Percentiles rank a stretch among this genome's conserved stretches.
Evolutionary conservation across 140 eudicot genomes (phyloP).

Genomic region (Senecio squalidus): DNA sequence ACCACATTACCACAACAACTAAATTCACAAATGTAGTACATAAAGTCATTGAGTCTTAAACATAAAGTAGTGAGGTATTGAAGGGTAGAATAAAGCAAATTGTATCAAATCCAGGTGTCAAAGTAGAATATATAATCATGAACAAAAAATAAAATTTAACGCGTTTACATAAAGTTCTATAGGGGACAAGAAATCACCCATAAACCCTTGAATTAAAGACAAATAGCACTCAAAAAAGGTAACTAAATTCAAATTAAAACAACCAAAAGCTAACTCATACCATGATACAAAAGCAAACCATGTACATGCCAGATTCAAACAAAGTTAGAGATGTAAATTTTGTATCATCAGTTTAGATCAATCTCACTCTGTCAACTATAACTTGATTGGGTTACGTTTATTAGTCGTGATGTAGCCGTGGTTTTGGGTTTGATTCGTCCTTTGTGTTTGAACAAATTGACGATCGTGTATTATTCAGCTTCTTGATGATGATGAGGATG

Average conservation of each 20-base stretch:
- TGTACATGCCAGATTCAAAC: slow-evolving; percentile 13
- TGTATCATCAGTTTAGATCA: slow-evolving; percentile 12
- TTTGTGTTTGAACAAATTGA: neutral
- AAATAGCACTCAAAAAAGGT: slow-evolving; percentile 20
- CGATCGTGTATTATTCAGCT: slow-evolving; percentile 19
- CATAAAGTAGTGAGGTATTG: neutral
- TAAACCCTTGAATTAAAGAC: slow-evolving; percentile 27
- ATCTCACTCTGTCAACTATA: slow-evolving; percentile 16
- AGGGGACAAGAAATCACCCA: slow-evolving; percentile 34
- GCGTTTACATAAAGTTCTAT: slow-evolving; percentile 29
- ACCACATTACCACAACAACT: neutral
- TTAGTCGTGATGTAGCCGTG: slow-evolving; percentile 11
- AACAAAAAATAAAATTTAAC: slow-evolving; percentile 20
- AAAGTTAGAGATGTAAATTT: slow-evolving; percentile 2
- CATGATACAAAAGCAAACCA: slow-evolving; percentile 28
- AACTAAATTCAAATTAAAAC: slow-evolving; percentile 10
- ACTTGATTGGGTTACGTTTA: slow-evolving; percentile 11
- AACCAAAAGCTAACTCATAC: slow-evolving; percentile 31
- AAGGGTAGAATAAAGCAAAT: neutral
- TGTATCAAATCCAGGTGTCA: slow-evolving; percentile 15
- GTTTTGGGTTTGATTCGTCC: slow-evolving; percentile 2
- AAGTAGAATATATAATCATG: slow-evolving; percentile 4
- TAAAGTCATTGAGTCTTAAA: neutral
- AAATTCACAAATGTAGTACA: neutral
- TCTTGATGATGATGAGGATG: slow-evolving; percentile 22